Conservation (phyloP, 176 grass and related monocot genomes). For the Triticum monococcum region DNA sequence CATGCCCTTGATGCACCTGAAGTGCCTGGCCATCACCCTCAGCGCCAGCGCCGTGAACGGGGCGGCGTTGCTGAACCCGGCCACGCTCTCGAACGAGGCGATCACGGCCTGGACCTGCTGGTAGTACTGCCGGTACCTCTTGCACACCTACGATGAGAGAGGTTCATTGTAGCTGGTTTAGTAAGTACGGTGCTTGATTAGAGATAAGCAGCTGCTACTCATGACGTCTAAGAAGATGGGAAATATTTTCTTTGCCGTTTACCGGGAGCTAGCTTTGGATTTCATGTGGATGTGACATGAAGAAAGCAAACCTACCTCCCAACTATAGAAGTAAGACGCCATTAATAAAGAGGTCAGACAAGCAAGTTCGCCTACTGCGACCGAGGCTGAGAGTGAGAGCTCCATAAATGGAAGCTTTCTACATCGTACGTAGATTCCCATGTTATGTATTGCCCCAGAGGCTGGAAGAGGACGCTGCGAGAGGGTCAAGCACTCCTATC, state of each 20-base stretch:
- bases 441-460: not conserved
- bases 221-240: not conserved
- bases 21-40: constrained; percentile 77
- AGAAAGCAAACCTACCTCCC: constrained; percentile 38
- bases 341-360: constrained; percentile 19
- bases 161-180: not conserved
- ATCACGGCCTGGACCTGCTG: constrained; percentile 82
- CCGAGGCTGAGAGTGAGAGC: not conserved
- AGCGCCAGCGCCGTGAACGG: constrained; percentile 61
- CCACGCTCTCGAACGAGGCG: constrained; percentile 76
- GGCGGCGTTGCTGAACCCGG: constrained; percentile 67
- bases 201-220: not conserved
- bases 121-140: constrained; percentile 82
- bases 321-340: constrained; percentile 40
- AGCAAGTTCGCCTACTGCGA: not conserved
- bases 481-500: not conserved
- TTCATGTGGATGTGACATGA: constrained; percentile 47
- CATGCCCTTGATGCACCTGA: constrained; percentile 73
- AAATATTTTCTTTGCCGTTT: not conserved
- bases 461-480: not conserved
- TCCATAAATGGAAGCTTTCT: constrained; percentile 41
- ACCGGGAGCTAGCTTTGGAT: constrained; percentile 18
- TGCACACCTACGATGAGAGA: constrained; percentile 46
- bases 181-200: not conserved
- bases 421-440: constrained; percentile 39